Evolutionary conservation across 2,329 filamentous ascomycete species (phyloP).

Genomic region (Daldinia sp.): DNA sequence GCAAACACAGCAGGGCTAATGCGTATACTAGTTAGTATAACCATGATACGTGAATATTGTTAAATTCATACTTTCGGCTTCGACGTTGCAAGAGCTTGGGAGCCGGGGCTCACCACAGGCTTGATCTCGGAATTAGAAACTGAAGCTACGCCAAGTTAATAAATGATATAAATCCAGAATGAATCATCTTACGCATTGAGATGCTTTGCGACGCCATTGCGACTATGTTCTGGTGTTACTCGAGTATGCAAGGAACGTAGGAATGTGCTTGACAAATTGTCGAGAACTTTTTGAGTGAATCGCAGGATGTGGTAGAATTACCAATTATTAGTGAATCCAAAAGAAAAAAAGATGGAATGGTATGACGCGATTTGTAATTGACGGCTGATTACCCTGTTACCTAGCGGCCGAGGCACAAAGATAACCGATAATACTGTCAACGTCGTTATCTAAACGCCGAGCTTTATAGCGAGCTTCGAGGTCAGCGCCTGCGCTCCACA

Average conservation of each 20-base stretch:
- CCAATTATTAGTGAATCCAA: conserved; percentile 17
- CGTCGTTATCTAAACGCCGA: conserved; percentile 26
- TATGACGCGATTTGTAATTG: conserved; percentile 39
- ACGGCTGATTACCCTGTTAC: conserved; percentile 8
- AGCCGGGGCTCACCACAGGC: conserved; percentile 30
- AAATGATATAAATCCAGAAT: not conserved
- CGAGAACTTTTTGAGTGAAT: conserved; percentile 13
- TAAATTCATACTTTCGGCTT: conserved; percentile 46
- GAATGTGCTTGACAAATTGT: not conserved
- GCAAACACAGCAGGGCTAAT: conserved; percentile 95
- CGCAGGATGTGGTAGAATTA: conserved; percentile 4
- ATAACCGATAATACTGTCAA: conserved; percentile 7
- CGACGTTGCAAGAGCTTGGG: conserved; percentile 36
- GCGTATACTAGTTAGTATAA: conserved; percentile 7
- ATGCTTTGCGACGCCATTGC: conserved; percentile 36
- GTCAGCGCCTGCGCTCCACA: no score
- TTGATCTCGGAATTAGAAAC: conserved; percentile 41
- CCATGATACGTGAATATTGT: not conserved
- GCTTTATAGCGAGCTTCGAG: conserved; percentile 7
- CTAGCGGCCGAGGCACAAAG: conserved; percentile 6
- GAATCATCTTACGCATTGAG: conserved; percentile 39
- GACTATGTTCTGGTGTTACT: not conserved
- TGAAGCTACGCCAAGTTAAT: conserved; percentile 37
- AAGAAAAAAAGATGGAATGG: conserved; percentile 32
- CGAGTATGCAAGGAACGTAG: conserved; percentile 2